A percentile compares a stretch with the other conserved stretches of the same genome.
phyloP scores from a whole-genome alignment of 2,329 filamentous ascomycete species.

The Penicillium sp. region DNA sequence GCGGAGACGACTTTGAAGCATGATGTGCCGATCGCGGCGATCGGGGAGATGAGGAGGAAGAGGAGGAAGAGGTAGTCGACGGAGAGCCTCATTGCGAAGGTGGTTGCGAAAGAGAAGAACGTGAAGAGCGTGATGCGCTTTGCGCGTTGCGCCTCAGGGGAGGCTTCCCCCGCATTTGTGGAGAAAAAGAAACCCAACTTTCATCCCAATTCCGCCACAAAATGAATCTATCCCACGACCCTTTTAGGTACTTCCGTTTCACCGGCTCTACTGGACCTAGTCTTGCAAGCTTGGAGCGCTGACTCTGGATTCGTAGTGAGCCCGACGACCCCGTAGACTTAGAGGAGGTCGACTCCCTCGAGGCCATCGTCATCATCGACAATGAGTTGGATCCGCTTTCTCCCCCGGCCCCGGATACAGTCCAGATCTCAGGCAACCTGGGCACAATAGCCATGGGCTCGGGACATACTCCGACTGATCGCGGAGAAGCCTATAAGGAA shows the following conservation, averaged over 20 bases:
- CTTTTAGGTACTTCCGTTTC: constrained; percentile 1
- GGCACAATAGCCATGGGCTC: constrained; percentile 44
- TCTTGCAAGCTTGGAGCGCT: not conserved
- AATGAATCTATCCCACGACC: constrained; percentile 3
- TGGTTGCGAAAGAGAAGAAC: constrained; percentile 10
- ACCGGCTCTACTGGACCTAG: not conserved
- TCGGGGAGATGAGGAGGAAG: constrained; percentile 16
- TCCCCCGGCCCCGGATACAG: constrained; percentile 45
- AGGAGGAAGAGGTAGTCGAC: constrained; percentile 20
- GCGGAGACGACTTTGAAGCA: constrained; percentile 88
- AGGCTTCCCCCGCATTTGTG: constrained; percentile 7
- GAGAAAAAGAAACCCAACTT: constrained; percentile 3
- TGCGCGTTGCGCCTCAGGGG: not conserved
- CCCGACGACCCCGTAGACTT: constrained; percentile 18
- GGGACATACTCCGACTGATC: constrained; percentile 32
- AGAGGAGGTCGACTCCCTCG: constrained; percentile 49
- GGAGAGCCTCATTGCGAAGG: constrained; percentile 23
- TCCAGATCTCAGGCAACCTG: constrained; percentile 47
- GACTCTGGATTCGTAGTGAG: not conserved
- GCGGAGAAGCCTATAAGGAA: constrained; percentile 48
- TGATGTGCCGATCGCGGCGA: constrained; percentile 55
- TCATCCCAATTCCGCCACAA: not conserved
- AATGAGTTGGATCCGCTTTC: constrained; percentile 59
- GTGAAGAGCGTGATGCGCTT: constrained; percentile 1
- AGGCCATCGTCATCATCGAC: constrained; percentile 55